Base-by-base conservation (phyloP, 441 rosid species). In the Erodium moschatum region DNA sequence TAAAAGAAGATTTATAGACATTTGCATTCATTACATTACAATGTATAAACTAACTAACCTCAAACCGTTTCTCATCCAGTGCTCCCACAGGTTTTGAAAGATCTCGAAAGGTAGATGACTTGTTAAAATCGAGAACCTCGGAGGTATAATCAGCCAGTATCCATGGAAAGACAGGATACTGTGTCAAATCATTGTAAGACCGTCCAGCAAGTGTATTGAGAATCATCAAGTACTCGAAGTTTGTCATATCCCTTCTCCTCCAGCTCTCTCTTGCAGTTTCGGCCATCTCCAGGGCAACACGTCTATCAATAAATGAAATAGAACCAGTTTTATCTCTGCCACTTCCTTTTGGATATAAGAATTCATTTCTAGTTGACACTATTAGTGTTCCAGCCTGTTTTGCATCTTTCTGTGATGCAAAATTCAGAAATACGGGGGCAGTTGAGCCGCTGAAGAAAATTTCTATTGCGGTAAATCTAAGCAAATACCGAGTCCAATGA, bases 51-150 rank as follows among this genome's bases (percentile, higher is more conserved):
- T 69, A 72, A 79, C 86, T 81, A 73, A 91, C 99, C 99, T 95
- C 97, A 75, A 95, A 85, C 65, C 99, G 85, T 79, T 91, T 92
- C 20, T 79, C 74, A 79, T 95, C 98, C 82, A 95, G 79, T 70
- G 98, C 96, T 81, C 98, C 98, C 72, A 95, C 93, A 67, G 99
- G 99, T 83, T 95, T 95, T 72, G 97, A 84, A 75, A 95, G 97
- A 83, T 95, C 98, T 54, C 99, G 86, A 76, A 89, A 95, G 74
- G 98, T 89, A 69, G 93, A 85, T 58, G 98, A 89, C 88, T 87
- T 95, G 81, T 89, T 89, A 82, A 92, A 92, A 83, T 95, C 99
- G 77, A 92, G 96, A 79, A 79, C 74, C 76, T 92, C 96, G 0
- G 99, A 95, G 13, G 93, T 85, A 80, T 92, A 87, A 83, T 95